A percentile compares a stretch with the other conserved stretches of the same genome.
These are phyloP conservation scores for Naematelia encephala DNA, from an alignment of 768 basidiomycete species.

Conservation along the genomic window DNA sequence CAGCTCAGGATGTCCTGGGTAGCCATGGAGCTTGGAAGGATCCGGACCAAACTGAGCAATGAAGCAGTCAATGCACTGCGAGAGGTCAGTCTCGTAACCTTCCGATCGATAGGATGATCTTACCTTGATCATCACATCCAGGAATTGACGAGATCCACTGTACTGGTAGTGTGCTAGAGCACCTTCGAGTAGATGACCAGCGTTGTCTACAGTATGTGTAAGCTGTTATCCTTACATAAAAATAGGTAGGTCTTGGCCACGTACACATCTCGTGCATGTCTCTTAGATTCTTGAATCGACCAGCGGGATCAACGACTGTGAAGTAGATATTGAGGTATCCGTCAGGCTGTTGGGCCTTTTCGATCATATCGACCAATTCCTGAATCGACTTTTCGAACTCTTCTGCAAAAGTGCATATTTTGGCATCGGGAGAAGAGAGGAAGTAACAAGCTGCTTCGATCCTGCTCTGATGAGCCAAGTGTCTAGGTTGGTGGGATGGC, in stretches of 20 bases:
- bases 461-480: constrained; percentile 9
- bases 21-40: constrained; percentile 24
- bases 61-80: constrained; percentile 23
- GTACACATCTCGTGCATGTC: constrained; percentile 40
- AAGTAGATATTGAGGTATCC: constrained; percentile 37
- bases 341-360: constrained; percentile 35
- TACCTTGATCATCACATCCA: constrained; percentile 40
- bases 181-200: constrained; percentile 35
- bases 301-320: constrained; percentile 26
- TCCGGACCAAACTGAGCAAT: constrained; percentile 22
- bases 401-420: constrained; percentile 5
- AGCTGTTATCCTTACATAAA: too few species aligned
- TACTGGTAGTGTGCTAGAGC: constrained; percentile 30
- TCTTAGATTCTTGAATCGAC: constrained; percentile 30
- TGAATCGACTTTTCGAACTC: constrained; percentile 22
- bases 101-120: constrained; percentile 3
- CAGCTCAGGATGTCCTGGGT: constrained; percentile 39
- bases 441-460: constrained; percentile 35
- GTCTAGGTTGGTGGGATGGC: not conserved
- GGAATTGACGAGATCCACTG: constrained; percentile 27
- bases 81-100: constrained; percentile 2
- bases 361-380: constrained; percentile 30
- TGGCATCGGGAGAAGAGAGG: constrained; percentile 19
- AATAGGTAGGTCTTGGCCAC: too few species aligned
- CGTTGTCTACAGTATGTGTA: constrained; percentile 29